phyloP scores from a whole-genome alignment of 2,329 filamentous ascomycete genomes.

The Cercospora zeae-maydis region DNA sequence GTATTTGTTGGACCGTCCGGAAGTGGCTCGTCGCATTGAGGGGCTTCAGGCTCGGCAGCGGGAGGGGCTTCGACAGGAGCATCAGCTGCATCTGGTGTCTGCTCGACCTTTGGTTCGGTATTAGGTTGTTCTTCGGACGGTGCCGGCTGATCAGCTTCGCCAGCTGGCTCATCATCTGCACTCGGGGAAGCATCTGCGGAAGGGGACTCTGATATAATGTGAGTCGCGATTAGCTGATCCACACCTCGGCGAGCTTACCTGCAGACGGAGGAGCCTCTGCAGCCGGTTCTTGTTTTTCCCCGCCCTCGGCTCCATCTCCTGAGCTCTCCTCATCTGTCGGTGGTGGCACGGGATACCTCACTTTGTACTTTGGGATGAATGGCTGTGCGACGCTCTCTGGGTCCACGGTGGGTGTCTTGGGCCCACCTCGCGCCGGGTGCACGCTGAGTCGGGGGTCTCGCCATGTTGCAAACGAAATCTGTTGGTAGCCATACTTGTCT shows the following conservation, averaged over 20 bases:
- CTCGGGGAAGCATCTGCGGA: not conserved
- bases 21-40: not conserved
- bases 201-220: not conserved
- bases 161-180: not conserved
- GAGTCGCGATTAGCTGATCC: not conserved
- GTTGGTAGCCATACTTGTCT: constrained; percentile 26
- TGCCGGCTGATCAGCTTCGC: not conserved
- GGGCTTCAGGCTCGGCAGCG: not conserved
- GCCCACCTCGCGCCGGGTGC: constrained; percentile 29
- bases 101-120: not conserved
- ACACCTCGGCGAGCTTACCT: not conserved
- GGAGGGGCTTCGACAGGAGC: not conserved
- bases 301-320: constrained; percentile 15
- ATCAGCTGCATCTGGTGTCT: not conserved
- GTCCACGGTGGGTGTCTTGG: constrained; percentile 22
- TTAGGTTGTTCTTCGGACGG: not conserved
- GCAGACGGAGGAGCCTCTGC: not conserved
- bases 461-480: constrained; percentile 29
- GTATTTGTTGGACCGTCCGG: not conserved
- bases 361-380: constrained; percentile 28
- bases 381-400: constrained; percentile 25
- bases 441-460: constrained; percentile 27
- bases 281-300: not conserved
- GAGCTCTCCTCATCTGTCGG: constrained; percentile 30
- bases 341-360: constrained; percentile 24